Percentiles rank a stretch among this genome's conserved stretches.
phyloP scores from a whole-genome alignment of 1,284 basidiomycete genomes.

The Athelia psychrophila region DNA sequence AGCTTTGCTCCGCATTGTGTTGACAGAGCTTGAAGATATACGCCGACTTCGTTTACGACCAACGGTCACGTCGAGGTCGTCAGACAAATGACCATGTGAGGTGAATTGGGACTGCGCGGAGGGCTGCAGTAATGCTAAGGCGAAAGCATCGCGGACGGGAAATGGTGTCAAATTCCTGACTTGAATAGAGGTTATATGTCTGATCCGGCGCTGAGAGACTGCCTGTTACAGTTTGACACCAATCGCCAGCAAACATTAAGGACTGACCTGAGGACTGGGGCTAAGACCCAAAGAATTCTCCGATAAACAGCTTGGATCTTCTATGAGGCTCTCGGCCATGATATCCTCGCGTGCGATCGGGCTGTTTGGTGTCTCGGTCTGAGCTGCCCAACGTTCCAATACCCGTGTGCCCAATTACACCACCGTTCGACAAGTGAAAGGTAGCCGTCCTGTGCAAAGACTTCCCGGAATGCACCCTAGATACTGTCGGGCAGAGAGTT shows the following conservation, averaged over 20 bases:
- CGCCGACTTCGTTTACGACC: conserved; percentile 57
- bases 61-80: conserved; percentile 67
- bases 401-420: not conserved
- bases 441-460: no score
- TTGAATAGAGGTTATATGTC: conserved; percentile 73
- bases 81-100: conserved; percentile 51
- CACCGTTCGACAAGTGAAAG: no score
- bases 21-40: conserved; percentile 57
- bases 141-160: conserved; percentile 71
- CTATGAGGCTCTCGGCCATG: not conserved
- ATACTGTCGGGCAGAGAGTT: no score
- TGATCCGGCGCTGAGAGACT: conserved; percentile 56
- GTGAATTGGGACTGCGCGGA: conserved; percentile 56
- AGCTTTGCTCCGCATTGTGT: conserved; percentile 43
- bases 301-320: not conserved
- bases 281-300: no score
- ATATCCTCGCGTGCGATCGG: no score
- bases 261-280: not conserved
- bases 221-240: not conserved
- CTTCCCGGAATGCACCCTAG: no score
- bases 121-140: conserved; percentile 68
- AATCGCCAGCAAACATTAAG: not conserved
- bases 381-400: not conserved
- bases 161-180: conserved; percentile 81
- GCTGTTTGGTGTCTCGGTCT: no score